A percentile compares a stretch with the other conserved stretches of the same genome.
Evolutionary conservation across 208 protist species (phyloP).

Genomic region (Zelonia costaricensis): DNA sequence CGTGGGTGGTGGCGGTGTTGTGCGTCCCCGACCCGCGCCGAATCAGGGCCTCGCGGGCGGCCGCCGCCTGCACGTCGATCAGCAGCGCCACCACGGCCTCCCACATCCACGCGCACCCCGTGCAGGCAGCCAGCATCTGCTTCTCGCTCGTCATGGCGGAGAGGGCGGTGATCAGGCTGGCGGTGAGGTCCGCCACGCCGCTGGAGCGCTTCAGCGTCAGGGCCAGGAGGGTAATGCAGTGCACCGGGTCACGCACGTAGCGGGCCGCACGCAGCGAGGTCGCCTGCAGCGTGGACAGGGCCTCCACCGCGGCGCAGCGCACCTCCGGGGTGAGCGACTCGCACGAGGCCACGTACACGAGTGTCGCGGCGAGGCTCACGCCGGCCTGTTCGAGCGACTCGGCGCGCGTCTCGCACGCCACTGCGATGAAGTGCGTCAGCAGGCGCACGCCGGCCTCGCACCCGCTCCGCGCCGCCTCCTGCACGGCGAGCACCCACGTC

Average conservation of each 20-base stretch:
- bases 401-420: constrained; percentile 1
- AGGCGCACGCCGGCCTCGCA: constrained; percentile 52
- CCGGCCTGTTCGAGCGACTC: constrained; percentile 47
- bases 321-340: constrained; percentile 10
- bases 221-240: constrained; percentile 42
- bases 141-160: constrained; percentile 42
- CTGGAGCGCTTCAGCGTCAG: constrained; percentile 22
- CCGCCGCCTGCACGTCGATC: constrained; percentile 2
- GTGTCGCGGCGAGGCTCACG: constrained; percentile 50
- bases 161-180: constrained; percentile 31
- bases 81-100: constrained; percentile 25
- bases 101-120: constrained; percentile 37
- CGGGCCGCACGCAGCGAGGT: constrained; percentile 43
- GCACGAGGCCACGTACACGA: constrained; percentile 53
- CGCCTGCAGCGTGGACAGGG: constrained; percentile 47
- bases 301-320: constrained; percentile 33
- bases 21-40: not conserved
- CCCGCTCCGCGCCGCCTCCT: constrained; percentile 50
- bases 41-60: not conserved
- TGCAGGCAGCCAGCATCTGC: constrained; percentile 39
- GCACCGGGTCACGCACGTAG: constrained; percentile 51
- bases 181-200: constrained; percentile 27
- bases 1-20: not conserved
- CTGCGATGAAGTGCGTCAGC: constrained; percentile 40
- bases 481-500: constrained; percentile 27